Conservation (phyloP, 1,284 basidiomycete genomes). For the Cryptococcus wingfieldii region DNA sequence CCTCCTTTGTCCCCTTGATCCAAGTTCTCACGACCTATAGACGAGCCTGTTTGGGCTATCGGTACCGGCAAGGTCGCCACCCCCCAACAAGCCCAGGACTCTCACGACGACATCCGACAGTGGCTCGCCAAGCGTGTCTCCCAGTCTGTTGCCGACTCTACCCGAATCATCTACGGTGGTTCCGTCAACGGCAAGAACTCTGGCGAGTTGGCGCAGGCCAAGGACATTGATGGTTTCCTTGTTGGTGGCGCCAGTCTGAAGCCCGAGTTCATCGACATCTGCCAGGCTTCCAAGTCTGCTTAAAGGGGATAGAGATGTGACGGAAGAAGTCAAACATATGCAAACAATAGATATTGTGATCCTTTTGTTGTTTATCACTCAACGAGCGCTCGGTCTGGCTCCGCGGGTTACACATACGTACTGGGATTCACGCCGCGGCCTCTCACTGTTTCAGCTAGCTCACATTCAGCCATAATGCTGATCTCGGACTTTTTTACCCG, state of each 20-base stretch:
- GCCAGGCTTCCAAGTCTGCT: conserved; percentile 58
- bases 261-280: conserved; percentile 91
- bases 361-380: too few relatives aligned
- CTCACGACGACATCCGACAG: conserved; percentile 76
- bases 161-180: conserved; percentile 93
- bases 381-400: too few relatives aligned
- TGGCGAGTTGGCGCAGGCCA: conserved; percentile 76
- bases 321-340: too few relatives aligned
- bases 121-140: conserved; percentile 70
- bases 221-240: conserved; percentile 97
- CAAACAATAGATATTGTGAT: too few relatives aligned
- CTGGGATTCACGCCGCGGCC: too few relatives aligned
- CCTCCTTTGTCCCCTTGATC: background rate
- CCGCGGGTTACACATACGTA: too few relatives aligned
- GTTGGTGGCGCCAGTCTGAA: conserved; percentile 97
- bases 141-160: conserved; percentile 64
- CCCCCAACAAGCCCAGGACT: conserved; percentile 74
- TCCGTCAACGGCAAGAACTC: conserved; percentile 85
- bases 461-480: too few relatives aligned
- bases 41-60: conserved; percentile 98
- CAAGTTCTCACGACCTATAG: conserved; percentile 3
- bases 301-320: too few relatives aligned
- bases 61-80: conserved; percentile 96
- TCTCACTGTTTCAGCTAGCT: too few relatives aligned
- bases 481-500: too few relatives aligned